These are phyloP conservation scores for Cadophora malorum DNA, from an alignment of 2,329 filamentous ascomycete genomes.

Conservation along the genomic window DNA sequence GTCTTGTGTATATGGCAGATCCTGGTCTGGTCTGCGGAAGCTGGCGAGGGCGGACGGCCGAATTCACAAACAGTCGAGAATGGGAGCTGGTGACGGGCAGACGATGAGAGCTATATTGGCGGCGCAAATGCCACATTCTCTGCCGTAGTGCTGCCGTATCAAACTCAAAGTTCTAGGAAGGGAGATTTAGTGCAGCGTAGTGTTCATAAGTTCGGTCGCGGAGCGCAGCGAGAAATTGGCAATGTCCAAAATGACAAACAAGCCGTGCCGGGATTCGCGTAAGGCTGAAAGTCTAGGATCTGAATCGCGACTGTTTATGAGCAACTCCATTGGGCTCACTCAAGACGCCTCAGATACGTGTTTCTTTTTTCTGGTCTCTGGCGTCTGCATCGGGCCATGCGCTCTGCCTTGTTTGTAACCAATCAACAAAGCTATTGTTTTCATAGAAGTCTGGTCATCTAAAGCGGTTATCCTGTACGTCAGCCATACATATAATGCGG, in stretches of 20 bases:
- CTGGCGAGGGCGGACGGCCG: slow-evolving; percentile 3
- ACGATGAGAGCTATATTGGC: slow-evolving; percentile 18
- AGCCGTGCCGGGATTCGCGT: slow-evolving; percentile 39
- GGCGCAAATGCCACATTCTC: slow-evolving; percentile 35
- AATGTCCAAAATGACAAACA: slow-evolving; percentile 42
- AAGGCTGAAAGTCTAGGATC: slow-evolving; percentile 39
- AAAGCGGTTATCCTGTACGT: slow-evolving; percentile 4
- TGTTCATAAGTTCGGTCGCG: slow-evolving; percentile 21
- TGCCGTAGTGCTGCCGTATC: slow-evolving; percentile 30
- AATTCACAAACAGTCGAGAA: slow-evolving; percentile 4
- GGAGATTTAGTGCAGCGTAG: slow-evolving; percentile 17
- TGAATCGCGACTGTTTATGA: slow-evolving; percentile 17
- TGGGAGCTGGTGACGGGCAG: slow-evolving; percentile 7
- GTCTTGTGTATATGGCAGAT: slow-evolving; percentile 37
- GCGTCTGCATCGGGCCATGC: slow-evolving; percentile 4
- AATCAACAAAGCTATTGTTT: slow-evolving; percentile 21
- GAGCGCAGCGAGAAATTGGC: slow-evolving; percentile 37
- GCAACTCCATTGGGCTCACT: slow-evolving; percentile 20
- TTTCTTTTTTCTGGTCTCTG: slow-evolving; percentile 27
- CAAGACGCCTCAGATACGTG: slow-evolving; percentile 13
- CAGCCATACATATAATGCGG: slow-evolving; percentile 18
- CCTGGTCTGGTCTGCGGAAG: slow-evolving; percentile 29
- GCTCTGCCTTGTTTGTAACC: slow-evolving; percentile 19
- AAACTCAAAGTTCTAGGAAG: slow-evolving; percentile 34
- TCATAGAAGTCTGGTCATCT: background rate